These are phyloP conservation scores for Tricholoma hemisulphureum DNA, from an alignment of 768 basidiomycete genomes.

Conservation along the genomic window DNA sequence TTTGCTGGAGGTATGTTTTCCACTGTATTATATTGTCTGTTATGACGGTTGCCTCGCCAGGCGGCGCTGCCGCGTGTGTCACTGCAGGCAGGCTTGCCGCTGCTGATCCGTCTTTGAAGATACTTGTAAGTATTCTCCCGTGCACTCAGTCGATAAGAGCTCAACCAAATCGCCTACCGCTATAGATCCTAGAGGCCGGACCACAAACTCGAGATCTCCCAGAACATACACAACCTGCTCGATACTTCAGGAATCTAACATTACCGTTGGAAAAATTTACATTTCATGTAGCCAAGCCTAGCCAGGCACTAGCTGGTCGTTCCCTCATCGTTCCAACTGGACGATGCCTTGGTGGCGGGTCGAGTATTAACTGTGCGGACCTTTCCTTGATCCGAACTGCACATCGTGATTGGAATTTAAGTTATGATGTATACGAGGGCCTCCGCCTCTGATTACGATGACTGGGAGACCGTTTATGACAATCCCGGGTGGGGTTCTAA, in stretches of 20 bases:
- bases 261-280: slow-evolving; percentile 42
- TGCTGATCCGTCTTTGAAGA: slow-evolving; percentile 52
- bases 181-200: slow-evolving; percentile 56
- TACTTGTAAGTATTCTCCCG: slow-evolving; percentile 44
- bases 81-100: slow-evolving; percentile 51
- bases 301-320: too few relatives aligned
- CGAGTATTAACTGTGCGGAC: slow-evolving; percentile 61
- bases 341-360: too few relatives aligned
- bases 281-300: slow-evolving; percentile 43
- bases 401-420: slow-evolving; percentile 19
- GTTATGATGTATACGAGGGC: slow-evolving; percentile 59
- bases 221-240: slow-evolving; percentile 53
- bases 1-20: too few relatives aligned
- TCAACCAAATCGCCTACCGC: neutral
- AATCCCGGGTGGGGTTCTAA: slow-evolving; percentile 64
- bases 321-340: too few relatives aligned
- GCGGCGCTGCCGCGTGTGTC: too few relatives aligned
- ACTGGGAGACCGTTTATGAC: slow-evolving; percentile 50
- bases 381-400: too few relatives aligned
- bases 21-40: too few relatives aligned
- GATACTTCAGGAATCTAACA: slow-evolving; percentile 42
- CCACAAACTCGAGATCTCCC: slow-evolving; percentile 45
- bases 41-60: too few relatives aligned
- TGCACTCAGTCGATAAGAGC: neutral
- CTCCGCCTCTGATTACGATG: slow-evolving; percentile 62